Conservation (phyloP, 2,329 filamentous ascomycete genomes). For the Aspergillus sp. region DNA sequence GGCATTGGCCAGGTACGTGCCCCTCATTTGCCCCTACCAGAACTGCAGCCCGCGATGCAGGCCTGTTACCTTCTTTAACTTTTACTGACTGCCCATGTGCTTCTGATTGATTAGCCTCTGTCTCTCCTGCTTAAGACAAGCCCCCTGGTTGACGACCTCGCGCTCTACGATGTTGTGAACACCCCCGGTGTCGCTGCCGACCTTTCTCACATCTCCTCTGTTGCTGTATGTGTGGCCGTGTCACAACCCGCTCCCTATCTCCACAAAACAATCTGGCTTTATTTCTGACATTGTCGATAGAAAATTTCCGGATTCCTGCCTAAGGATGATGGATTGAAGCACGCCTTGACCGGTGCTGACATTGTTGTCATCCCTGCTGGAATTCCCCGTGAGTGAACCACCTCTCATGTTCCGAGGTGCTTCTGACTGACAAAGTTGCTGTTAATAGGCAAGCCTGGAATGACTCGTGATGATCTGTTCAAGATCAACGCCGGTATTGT, state of each 20-base stretch:
- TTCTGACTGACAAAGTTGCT: conserved; percentile 23
- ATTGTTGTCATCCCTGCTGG: conserved; percentile 97
- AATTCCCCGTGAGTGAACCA: conserved; percentile 76
- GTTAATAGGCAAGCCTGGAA: conserved; percentile 85
- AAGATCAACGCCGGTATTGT: conserved; percentile 99
- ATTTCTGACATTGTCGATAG: conserved; percentile 50
- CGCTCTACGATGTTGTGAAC: conserved; percentile 99
- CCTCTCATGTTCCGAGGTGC: background rate
- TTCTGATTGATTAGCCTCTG: conserved; percentile 67
- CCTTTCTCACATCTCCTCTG: conserved; percentile 93
- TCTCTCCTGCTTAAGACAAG: conserved; percentile 93
- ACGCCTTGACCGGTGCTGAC: conserved; percentile 88
- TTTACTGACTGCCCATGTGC: conserved; percentile 3
- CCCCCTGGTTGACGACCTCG: conserved; percentile 85
- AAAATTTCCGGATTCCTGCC: conserved; percentile 88
- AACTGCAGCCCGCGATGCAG: background rate
- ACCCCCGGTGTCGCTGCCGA: conserved; percentile 94
- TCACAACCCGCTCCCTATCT: background rate
- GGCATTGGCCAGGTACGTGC: conserved; percentile 90
- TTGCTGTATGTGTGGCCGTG: conserved; percentile 63
- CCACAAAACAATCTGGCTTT: background rate
- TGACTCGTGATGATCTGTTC: conserved; percentile 99
- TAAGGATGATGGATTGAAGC: conserved; percentile 78
- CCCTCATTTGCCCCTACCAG: conserved; percentile 9
- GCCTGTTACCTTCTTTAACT: background rate